These are phyloP conservation scores for Oehlia diaphana DNA, from an alignment of 192 early-diverging fungal species.

Conservation along the genomic window DNA sequence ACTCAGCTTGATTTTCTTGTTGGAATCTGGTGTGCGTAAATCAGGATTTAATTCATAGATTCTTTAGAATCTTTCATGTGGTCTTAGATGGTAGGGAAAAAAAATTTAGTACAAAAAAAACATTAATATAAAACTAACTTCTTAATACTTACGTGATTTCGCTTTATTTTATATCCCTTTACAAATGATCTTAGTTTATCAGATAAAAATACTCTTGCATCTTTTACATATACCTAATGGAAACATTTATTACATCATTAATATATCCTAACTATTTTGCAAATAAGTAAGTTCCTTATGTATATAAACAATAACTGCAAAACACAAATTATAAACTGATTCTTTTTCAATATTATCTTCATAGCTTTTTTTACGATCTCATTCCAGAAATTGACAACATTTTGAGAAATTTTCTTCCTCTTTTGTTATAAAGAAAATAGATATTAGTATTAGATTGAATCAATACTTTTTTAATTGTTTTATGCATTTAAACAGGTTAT, in stretches of 20 bases:
- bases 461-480: no score
- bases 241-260: neutral
- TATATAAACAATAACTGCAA: slow-evolving; percentile 8
- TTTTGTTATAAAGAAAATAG: slow-evolving; percentile 27
- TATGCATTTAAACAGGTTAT: slow-evolving; percentile 4
- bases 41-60: neutral
- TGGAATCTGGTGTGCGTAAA: slow-evolving; percentile 1
- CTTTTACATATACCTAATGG: neutral
- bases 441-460: slow-evolving; percentile 22
- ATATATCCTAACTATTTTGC: slow-evolving; percentile 5
- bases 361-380: slow-evolving; percentile 11
- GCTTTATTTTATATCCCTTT: neutral
- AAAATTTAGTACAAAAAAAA: slow-evolving; percentile 1
- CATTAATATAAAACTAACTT: neutral
- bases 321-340: neutral
- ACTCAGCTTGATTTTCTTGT: neutral
- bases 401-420: slow-evolving; percentile 23
- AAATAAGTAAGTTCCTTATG: neutral
- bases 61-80: neutral
- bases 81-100: neutral
- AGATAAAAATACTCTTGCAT: neutral
- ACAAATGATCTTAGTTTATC: neutral
- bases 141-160: neutral
- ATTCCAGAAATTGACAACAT: slow-evolving; percentile 17
- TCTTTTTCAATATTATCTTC: slow-evolving; percentile 10